phyloP scores from a whole-genome alignment of 805 yeast species.

The Wickerhamomyces bovis region DNA sequence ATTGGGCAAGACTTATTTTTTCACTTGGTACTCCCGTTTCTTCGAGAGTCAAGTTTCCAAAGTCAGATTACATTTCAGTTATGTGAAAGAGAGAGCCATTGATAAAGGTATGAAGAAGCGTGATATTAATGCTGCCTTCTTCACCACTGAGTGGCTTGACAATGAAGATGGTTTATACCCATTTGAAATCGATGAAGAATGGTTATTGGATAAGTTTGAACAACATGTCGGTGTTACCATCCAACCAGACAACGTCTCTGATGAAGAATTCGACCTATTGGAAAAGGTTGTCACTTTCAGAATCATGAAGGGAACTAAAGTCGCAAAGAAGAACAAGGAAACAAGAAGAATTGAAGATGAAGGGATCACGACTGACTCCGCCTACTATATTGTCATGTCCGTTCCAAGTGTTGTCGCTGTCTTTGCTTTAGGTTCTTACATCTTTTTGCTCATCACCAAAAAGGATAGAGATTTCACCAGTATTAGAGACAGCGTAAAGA shows the following conservation, averaged over 20 bases:
- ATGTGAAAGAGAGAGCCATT: conserved; percentile 47
- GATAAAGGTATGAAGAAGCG: conserved; percentile 54
- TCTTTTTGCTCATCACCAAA: conserved; percentile 52
- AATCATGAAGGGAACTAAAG: conserved; percentile 34
- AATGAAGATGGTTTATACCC: conserved; percentile 59
- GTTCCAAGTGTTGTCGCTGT: conserved; percentile 63
- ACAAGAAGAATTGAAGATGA: conserved; percentile 37
- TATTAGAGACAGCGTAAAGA: conserved; percentile 31
- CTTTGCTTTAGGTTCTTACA: conserved; percentile 56
- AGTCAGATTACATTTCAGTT: conserved; percentile 63
- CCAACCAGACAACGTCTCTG: conserved; percentile 63
- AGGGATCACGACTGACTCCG: conserved; percentile 38
- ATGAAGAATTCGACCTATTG: conserved; percentile 58
- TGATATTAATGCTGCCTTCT: conserved; percentile 45
- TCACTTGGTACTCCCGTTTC: conserved; percentile 74
- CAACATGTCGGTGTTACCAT: conserved; percentile 59
- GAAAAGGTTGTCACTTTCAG: conserved; percentile 47
- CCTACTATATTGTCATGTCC: conserved; percentile 58
- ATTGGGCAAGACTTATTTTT: conserved; percentile 59
- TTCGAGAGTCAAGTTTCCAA: conserved; percentile 51
- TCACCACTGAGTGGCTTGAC: conserved; percentile 65
- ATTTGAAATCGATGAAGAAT: conserved; percentile 51
- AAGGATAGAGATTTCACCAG: conserved; percentile 48
- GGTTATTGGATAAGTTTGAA: conserved; percentile 52
- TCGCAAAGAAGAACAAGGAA: conserved; percentile 38